These are phyloP conservation scores for Termitomyces sp. DNA, from an alignment of 768 basidiomycete species.

Conservation along the genomic window DNA sequence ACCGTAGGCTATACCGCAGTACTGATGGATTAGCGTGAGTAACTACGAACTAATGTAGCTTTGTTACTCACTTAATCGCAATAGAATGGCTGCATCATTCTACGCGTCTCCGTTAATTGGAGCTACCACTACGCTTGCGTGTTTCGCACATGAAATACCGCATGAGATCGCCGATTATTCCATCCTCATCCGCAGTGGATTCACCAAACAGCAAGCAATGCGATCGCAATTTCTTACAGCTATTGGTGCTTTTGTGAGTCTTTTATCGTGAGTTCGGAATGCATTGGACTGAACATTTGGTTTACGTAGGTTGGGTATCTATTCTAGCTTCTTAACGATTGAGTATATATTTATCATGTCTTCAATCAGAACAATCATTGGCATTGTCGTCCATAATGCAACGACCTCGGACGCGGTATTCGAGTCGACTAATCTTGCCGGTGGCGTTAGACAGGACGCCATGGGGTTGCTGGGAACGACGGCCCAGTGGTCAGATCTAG, in stretches of 20 bases:
- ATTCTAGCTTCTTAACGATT: slow-evolving; percentile 2
- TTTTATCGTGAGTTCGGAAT: slow-evolving; percentile 19
- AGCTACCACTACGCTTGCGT: slow-evolving; percentile 92
- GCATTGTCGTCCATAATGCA: slow-evolving; percentile 79
- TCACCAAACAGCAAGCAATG: slow-evolving; percentile 91
- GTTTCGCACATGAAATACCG: slow-evolving; percentile 93
- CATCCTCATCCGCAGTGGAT: slow-evolving; percentile 87
- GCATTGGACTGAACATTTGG: slow-evolving; percentile 16
- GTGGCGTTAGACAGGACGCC: slow-evolving; percentile 74
- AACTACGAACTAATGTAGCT: neutral
- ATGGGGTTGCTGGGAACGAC: slow-evolving; percentile 83
- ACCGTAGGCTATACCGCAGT: slow-evolving; percentile 33
- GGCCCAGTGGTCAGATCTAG: slow-evolving; percentile 74
- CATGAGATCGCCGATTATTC: slow-evolving; percentile 98
- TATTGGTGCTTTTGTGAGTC: slow-evolving; percentile 84
- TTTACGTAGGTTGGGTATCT: slow-evolving; percentile 39
- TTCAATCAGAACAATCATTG: slow-evolving; percentile 71
- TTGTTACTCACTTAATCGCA: neutral
- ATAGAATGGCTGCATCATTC: slow-evolving; percentile 93
- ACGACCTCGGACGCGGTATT: slow-evolving; percentile 46
- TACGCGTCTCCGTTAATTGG: slow-evolving; percentile 94
- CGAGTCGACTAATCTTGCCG: slow-evolving; percentile 59
- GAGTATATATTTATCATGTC: slow-evolving; percentile 6
- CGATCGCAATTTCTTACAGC: slow-evolving; percentile 91
- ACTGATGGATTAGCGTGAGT: slow-evolving; percentile 87